phyloP scores from a whole-genome alignment of 805 yeast species.

The Candida arabinofermentans region DNA sequence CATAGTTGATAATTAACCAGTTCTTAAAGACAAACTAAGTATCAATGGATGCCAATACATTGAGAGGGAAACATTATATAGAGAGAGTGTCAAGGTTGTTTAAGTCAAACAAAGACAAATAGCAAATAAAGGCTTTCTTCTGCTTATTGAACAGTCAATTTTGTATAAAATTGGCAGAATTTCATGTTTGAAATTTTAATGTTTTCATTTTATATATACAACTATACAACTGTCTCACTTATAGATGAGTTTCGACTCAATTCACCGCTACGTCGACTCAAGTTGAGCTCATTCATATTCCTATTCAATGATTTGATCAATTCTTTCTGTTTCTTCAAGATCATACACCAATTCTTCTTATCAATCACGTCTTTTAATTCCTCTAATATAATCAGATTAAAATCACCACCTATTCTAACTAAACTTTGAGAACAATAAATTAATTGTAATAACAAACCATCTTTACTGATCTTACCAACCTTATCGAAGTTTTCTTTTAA shows the following conservation, averaged over 20 bases:
- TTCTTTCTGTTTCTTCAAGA: constrained; percentile 41
- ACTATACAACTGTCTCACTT: background rate
- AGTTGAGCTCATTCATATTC: background rate
- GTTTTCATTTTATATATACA: no score
- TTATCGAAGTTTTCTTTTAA: constrained; percentile 29
- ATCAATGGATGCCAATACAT: background rate
- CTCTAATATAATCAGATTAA: constrained; percentile 50
- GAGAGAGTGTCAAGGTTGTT: no score
- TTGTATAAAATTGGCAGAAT: background rate
- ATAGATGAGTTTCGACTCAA: background rate
- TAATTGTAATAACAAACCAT: constrained; percentile 74
- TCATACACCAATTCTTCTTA: constrained; percentile 39
- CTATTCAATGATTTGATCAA: constrained; percentile 24
- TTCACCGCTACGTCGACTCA: background rate
- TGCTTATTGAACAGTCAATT: no score
- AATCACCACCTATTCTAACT: constrained; percentile 66
- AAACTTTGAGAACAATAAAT: constrained; percentile 87
- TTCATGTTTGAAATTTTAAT: background rate
- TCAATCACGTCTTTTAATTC: constrained; percentile 33
- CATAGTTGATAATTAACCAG: background rate
- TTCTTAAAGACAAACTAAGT: background rate
- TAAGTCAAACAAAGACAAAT: no score
- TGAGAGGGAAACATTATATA: background rate
- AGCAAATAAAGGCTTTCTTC: no score
- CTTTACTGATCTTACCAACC: constrained; percentile 41